Percentiles rank a stretch among this genome's conserved stretches.
phyloP scores from a whole-genome alignment of 2,329 filamentous ascomycete genomes.

The Diaporthe amygdali region DNA sequence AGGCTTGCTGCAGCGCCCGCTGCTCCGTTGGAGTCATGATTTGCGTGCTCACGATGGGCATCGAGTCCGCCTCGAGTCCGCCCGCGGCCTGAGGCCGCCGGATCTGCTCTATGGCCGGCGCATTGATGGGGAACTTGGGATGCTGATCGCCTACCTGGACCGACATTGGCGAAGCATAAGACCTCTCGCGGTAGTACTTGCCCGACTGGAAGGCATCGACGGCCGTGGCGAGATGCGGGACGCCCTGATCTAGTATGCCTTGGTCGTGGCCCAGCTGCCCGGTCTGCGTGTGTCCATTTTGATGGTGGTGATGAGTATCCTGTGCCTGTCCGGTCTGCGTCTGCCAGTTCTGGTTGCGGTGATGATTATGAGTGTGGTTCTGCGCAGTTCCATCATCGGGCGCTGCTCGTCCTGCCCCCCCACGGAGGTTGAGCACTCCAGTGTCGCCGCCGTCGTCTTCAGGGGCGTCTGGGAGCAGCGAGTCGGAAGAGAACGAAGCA shows the following conservation, averaged over 20 bases:
- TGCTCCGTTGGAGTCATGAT: slow-evolving; percentile 48
- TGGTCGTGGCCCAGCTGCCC: background rate
- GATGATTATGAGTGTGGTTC: background rate
- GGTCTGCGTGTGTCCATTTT: too few relatives aligned
- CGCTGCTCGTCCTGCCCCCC: background rate
- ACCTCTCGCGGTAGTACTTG: slow-evolving; percentile 33
- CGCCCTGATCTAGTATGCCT: background rate
- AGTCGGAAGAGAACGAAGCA: background rate
- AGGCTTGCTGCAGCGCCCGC: slow-evolving; percentile 40
- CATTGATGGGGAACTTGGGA: slow-evolving; percentile 42
- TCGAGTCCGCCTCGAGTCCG: slow-evolving; percentile 28
- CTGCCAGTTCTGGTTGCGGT: background rate
- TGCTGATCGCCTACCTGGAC: slow-evolving; percentile 32
- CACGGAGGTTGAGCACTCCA: background rate
- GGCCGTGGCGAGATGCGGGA: background rate
- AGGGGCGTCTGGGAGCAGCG: background rate
- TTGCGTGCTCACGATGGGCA: slow-evolving; percentile 43
- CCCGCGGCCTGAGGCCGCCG: slow-evolving; percentile 37
- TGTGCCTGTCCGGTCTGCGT: background rate
- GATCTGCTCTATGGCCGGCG: slow-evolving; percentile 41
- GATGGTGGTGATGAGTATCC: background rate
- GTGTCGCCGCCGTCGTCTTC: background rate
- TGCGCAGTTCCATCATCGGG: background rate
- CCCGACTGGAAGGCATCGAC: slow-evolving; percentile 7
- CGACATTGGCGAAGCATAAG: slow-evolving; percentile 33